These are phyloP conservation scores for Berkeleyomyces rouxiae DNA, from an alignment of 2,329 filamentous ascomycete genomes.

Conservation along the genomic window DNA sequence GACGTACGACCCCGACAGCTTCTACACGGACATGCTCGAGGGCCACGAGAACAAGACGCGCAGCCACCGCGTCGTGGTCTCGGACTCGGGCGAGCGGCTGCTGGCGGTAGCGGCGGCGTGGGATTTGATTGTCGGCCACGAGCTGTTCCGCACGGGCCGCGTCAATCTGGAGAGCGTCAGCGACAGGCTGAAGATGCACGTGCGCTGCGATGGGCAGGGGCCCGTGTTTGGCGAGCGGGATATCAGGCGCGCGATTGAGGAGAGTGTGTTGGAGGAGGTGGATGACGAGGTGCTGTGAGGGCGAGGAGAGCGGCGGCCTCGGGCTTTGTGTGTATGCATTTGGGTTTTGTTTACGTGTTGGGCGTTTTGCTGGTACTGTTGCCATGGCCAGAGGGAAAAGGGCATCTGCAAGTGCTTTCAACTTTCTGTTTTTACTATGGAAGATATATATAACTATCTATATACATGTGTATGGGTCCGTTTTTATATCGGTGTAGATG, in stretches of 20 bases:
- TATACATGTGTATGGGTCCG: too few relatives aligned
- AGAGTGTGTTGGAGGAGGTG: constrained; percentile 57
- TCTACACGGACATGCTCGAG: constrained; percentile 46
- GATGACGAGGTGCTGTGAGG: constrained; percentile 52
- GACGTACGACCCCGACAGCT: constrained; percentile 55
- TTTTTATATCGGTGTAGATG: too few relatives aligned
- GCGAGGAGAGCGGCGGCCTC: not conserved
- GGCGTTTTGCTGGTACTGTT: too few relatives aligned
- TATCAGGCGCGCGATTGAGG: constrained; percentile 58
- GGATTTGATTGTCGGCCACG: constrained; percentile 75
- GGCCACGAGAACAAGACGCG: constrained; percentile 46
- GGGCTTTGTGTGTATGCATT: not conserved
- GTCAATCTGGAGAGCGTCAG: constrained; percentile 72
- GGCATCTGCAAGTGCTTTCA: not conserved
- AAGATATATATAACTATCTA: not conserved
- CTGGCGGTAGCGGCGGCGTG: constrained; percentile 67
- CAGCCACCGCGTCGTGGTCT: constrained; percentile 51
- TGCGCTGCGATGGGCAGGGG: constrained; percentile 72
- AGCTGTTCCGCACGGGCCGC: constrained; percentile 56
- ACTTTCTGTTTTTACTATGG: not conserved
- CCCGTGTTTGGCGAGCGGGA: constrained; percentile 71
- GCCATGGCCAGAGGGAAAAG: too few relatives aligned
- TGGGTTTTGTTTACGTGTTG: not conserved
- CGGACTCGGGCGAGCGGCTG: constrained; percentile 49
- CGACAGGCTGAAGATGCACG: constrained; percentile 56